These are phyloP conservation scores for Xylariaceae sp. DNA, from an alignment of 2,329 filamentous ascomycete genomes.

Conservation along the genomic window DNA sequence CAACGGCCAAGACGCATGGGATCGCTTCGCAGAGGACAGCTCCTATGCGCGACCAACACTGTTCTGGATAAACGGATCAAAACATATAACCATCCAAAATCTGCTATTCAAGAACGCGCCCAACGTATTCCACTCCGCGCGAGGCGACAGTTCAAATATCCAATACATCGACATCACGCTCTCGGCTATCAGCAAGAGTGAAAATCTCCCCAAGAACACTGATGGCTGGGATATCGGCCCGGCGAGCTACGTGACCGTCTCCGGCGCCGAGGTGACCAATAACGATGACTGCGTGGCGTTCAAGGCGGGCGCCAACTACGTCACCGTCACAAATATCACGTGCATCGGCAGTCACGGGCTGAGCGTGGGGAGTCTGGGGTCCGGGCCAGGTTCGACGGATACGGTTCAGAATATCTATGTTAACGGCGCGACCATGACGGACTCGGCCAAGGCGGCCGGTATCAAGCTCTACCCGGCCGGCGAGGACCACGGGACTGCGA, in stretches of 20 bases:
- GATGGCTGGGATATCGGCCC: conserved; percentile 18
- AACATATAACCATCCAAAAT: conserved; percentile 4
- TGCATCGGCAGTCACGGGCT: conserved; percentile 15
- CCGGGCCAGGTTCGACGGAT: conserved; percentile 4
- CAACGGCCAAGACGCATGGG: conserved; percentile 15
- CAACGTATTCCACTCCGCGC: conserved; percentile 16
- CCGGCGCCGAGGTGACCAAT: conserved; percentile 10
- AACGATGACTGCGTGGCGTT: conserved; percentile 17
- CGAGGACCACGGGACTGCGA: conserved; percentile 8
- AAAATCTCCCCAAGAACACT: conserved; percentile 16
- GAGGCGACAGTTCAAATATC: conserved; percentile 8
- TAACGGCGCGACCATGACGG: conserved; percentile 9
- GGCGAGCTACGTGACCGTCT: conserved; percentile 11
- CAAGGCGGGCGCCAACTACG: conserved; percentile 14
- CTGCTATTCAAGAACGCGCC: conserved; percentile 15
- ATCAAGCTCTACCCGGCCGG: conserved; percentile 17
- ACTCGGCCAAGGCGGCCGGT: conserved; percentile 13
- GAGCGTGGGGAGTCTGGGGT: conserved; percentile 13
- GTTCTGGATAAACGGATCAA: conserved; percentile 12
- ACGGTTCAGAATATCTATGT: conserved; percentile 15
- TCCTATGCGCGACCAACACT: conserved; percentile 10
- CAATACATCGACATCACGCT: conserved; percentile 13
- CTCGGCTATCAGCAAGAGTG: conserved; percentile 11
- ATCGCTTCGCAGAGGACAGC: conserved; percentile 12
- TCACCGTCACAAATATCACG: conserved; percentile 13